phyloP scores from a whole-genome alignment of 441 rosid genomes.

The Euphorbia schlechtendalii region DNA sequence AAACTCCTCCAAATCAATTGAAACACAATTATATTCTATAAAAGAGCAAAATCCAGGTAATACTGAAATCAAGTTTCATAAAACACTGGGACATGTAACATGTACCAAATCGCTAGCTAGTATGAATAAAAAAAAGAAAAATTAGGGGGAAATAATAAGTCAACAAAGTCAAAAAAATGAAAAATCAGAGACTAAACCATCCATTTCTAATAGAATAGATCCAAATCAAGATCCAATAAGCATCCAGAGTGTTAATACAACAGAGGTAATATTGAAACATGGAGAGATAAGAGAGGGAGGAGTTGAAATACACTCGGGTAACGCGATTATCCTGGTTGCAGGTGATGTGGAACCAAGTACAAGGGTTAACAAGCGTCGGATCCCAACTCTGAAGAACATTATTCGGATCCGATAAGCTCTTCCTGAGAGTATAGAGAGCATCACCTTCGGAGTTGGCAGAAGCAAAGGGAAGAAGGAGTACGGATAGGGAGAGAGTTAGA shows the following conservation, averaged over 20 bases:
- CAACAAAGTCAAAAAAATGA: too few relatives aligned
- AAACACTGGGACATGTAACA: too few relatives aligned
- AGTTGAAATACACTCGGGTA: conserved; percentile 56
- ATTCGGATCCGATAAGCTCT: conserved; percentile 67
- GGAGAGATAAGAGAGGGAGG: neutral
- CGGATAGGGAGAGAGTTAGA: conserved; percentile 23
- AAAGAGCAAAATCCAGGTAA: neutral
- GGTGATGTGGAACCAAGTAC: conserved; percentile 95
- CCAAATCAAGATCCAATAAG: too few relatives aligned
- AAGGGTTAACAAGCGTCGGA: conserved; percentile 85
- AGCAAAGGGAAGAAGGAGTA: conserved; percentile 27
- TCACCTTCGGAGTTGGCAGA: conserved; percentile 77
- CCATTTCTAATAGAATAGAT: too few relatives aligned
- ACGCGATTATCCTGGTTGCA: conserved; percentile 82
- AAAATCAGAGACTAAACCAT: too few relatives aligned
- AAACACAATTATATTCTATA: neutral
- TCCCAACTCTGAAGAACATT: conserved; percentile 98
- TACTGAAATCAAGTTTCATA: too few relatives aligned
- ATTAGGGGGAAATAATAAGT: too few relatives aligned
- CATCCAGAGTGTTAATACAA: too few relatives aligned
- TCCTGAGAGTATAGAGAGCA: conserved; percentile 63
- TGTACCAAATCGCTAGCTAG: too few relatives aligned
- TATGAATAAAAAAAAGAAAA: too few relatives aligned
- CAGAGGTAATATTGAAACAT: neutral
- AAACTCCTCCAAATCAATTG: neutral